phyloP scores from a whole-genome alignment of 495 filamentous ascomycete genomes.

The Daldinia loculata region DNA sequence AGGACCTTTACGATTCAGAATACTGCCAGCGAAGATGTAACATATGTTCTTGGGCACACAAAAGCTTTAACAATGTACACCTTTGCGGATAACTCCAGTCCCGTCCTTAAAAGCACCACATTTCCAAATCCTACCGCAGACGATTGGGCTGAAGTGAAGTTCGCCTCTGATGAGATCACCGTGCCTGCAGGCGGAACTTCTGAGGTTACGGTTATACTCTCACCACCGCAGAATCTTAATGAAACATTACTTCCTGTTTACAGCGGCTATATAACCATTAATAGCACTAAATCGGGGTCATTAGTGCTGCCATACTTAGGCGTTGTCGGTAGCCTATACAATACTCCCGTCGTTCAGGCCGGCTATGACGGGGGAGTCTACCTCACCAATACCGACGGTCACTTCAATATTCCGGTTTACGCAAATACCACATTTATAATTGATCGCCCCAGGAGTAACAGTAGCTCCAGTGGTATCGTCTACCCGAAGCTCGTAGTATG shows the following conservation, averaged over 20 bases:
- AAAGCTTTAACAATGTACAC: neutral
- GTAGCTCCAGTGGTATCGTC: neutral
- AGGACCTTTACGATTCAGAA: slow-evolving; percentile 52
- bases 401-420: neutral
- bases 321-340: neutral
- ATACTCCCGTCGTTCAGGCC: neutral
- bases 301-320: neutral
- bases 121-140: neutral
- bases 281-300: neutral
- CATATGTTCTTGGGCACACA: neutral
- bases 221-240: neutral
- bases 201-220: neutral
- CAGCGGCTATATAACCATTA: neutral
- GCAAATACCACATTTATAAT: neutral
- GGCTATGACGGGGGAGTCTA: neutral
- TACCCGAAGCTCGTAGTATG: neutral
- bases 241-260: neutral
- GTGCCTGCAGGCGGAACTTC: neutral
- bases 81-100: neutral
- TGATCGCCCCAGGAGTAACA: neutral
- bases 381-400: neutral
- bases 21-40: neutral
- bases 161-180: neutral
- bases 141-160: neutral
- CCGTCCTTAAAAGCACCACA: neutral